These are phyloP conservation scores for Colletotrichum sp. DNA, from an alignment of 2,329 filamentous ascomycete genomes.

Conservation along the genomic window DNA sequence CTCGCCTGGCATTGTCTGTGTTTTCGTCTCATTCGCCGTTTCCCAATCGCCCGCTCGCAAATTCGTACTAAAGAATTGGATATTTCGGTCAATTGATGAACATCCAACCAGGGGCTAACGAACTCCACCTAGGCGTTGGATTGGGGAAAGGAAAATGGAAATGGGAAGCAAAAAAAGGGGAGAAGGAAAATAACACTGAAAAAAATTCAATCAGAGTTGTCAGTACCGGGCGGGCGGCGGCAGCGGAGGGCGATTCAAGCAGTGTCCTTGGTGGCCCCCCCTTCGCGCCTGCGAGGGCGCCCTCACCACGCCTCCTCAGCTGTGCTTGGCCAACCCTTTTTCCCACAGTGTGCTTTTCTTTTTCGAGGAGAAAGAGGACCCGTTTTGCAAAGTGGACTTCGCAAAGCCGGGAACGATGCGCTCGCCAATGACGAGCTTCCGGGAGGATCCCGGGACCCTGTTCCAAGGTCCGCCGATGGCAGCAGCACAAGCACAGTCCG, in stretches of 20 bases:
- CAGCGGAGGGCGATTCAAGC: not conserved
- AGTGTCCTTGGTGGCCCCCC: not conserved
- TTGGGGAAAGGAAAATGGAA: not conserved
- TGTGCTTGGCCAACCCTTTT: not conserved
- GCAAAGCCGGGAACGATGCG: not conserved
- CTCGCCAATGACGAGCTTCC: not conserved
- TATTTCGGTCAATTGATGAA: conserved; percentile 10
- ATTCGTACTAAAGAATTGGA: not conserved
- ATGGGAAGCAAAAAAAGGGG: not conserved
- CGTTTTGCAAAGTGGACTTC: not conserved
- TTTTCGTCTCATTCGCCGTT: not conserved
- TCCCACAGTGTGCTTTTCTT: not conserved
- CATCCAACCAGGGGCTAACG: not conserved
- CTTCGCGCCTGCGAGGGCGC: not conserved
- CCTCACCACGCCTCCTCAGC: not conserved
- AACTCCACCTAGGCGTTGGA: not conserved
- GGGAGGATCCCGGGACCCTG: not conserved
- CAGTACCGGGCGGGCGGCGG: not conserved
- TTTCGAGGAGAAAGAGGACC: not conserved
- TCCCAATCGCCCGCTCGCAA: not conserved
- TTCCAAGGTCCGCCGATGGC: not conserved
- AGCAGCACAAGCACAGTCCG: not conserved
- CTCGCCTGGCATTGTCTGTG: not conserved
- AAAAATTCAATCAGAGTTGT: not conserved
- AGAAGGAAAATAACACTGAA: not conserved